Conservation (phyloP, 768 basidiomycete genomes). For the Lactifluus pinguis region DNA sequence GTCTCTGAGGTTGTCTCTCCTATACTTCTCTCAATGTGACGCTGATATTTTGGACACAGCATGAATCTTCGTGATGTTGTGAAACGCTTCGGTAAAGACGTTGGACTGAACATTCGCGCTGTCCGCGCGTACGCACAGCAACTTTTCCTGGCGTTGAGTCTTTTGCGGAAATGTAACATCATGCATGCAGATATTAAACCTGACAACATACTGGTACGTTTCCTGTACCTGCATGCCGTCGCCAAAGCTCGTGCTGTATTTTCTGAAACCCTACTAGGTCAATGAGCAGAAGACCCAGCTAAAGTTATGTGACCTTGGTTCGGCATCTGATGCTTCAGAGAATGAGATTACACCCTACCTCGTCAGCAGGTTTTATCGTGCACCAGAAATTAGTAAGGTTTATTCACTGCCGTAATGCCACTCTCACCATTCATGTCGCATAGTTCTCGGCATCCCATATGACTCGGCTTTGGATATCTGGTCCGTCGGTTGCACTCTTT, state of each 20-base stretch:
- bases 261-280: slow-evolving; percentile 42
- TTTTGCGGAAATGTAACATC: slow-evolving; percentile 81
- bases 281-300: slow-evolving; percentile 89
- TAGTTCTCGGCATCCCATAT: slow-evolving; percentile 92
- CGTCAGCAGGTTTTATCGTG: slow-evolving; percentile 94
- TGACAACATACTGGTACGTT: slow-evolving; percentile 86
- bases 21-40: background rate
- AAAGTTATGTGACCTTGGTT: slow-evolving; percentile 96
- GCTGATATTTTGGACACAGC: slow-evolving; percentile 33
- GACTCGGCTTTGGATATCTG: slow-evolving; percentile 91
- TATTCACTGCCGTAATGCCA: background rate
- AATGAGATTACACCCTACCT: slow-evolving; percentile 98
- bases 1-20: slow-evolving; percentile 60
- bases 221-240: background rate
- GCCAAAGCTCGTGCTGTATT: background rate
- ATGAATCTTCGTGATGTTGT: slow-evolving; percentile 98
- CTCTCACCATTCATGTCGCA: slow-evolving; percentile 11
- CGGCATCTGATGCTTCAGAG: slow-evolving; percentile 88
- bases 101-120: slow-evolving; percentile 90
- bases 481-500: slow-evolving; percentile 97
- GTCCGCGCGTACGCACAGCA: slow-evolving; percentile 99
- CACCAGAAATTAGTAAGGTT: slow-evolving; percentile 91
- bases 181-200: slow-evolving; percentile 99
- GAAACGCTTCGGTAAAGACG: slow-evolving; percentile 96
- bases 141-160: slow-evolving; percentile 78